Conservation (phyloP, 2,329 filamentous ascomycete species). For the Pezicula carpinea region DNA sequence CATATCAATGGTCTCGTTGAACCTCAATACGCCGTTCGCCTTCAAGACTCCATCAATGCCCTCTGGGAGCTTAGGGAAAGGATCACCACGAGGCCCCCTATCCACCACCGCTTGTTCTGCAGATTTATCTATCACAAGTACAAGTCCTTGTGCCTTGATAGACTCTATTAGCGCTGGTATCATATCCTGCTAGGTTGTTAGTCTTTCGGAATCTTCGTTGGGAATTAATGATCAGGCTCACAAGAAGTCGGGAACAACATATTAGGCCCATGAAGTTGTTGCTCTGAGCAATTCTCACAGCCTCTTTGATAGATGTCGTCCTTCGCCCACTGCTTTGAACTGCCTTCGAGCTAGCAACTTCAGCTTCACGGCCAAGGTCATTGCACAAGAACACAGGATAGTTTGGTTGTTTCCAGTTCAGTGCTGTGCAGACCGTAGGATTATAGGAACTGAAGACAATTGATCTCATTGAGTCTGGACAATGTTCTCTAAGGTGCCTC, state of each 20-base stretch:
- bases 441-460: slow-evolving; percentile 96
- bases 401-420: slow-evolving; percentile 99
- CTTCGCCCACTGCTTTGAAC: slow-evolving; percentile 56
- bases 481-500: slow-evolving; percentile 58
- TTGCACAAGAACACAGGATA: slow-evolving; percentile 96
- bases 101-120: slow-evolving; percentile 34
- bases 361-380: slow-evolving; percentile 67
- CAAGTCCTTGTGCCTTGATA: slow-evolving; percentile 90
- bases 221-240: slow-evolving; percentile 41
- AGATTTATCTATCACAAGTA: slow-evolving; percentile 84
- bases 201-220: slow-evolving; percentile 1
- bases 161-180: slow-evolving; percentile 88
- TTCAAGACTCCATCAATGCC: slow-evolving; percentile 85
- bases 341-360: slow-evolving; percentile 19
- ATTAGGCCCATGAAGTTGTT: slow-evolving; percentile 99
- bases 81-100: slow-evolving; percentile 35
- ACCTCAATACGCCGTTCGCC: slow-evolving; percentile 81
- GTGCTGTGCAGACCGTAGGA: slow-evolving; percentile 78
- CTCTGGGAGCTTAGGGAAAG: slow-evolving; percentile 61
- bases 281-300: slow-evolving; percentile 83
- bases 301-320: slow-evolving; percentile 87
- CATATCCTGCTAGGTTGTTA: slow-evolving; percentile 63
- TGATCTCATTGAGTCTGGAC: slow-evolving; percentile 71
- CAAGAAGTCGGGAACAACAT: slow-evolving; percentile 80
- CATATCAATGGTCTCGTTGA: slow-evolving; percentile 87